A percentile compares a stretch with the other conserved stretches of the same genome.
These are phyloP conservation scores for Sordariomycetes sp. DNA, from an alignment of 2,329 filamentous ascomycete species.

Conservation along the genomic window DNA sequence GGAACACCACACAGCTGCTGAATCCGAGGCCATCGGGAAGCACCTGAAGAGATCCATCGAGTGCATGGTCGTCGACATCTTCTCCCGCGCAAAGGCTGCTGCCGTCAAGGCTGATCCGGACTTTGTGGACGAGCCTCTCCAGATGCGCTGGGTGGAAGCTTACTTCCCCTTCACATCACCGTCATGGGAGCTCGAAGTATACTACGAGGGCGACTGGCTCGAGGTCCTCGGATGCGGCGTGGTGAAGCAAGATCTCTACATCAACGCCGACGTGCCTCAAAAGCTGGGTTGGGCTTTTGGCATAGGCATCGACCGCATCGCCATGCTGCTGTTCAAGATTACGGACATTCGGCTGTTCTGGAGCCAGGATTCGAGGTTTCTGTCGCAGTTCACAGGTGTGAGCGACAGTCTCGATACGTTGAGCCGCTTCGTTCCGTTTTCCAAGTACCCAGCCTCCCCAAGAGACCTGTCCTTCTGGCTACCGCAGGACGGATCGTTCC, in stretches of 20 bases:
- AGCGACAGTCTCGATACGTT: slow-evolving; percentile 39
- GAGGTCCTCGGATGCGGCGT: slow-evolving; percentile 93
- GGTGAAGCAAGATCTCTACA: slow-evolving; percentile 72
- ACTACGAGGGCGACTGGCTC: slow-evolving; percentile 90
- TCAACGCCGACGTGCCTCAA: slow-evolving; percentile 64
- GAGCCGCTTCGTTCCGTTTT: slow-evolving; percentile 73
- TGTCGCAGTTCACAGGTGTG: slow-evolving; percentile 70
- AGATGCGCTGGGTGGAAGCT: slow-evolving; percentile 89
- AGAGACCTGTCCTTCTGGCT: slow-evolving; percentile 97
- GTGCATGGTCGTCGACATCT: slow-evolving; percentile 81
- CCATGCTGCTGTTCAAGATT: slow-evolving; percentile 95
- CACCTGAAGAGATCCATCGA: slow-evolving; percentile 89
- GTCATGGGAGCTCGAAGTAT: slow-evolving; percentile 92
- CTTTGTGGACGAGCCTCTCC: slow-evolving; percentile 60
- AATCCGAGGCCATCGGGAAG: slow-evolving; percentile 72
- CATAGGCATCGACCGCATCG: slow-evolving; percentile 85
- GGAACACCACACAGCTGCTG: slow-evolving; percentile 59
- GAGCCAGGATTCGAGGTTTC: slow-evolving; percentile 76
- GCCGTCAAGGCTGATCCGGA: slow-evolving; percentile 41
- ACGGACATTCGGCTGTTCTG: slow-evolving; percentile 96
- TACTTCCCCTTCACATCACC: slow-evolving; percentile 97
- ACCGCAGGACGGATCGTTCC: slow-evolving; percentile 47
- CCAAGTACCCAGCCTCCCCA: slow-evolving; percentile 79
- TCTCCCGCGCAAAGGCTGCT: slow-evolving; percentile 65
- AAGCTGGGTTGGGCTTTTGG: slow-evolving; percentile 94